These are phyloP conservation scores for Adansonia grandidieri DNA, from an alignment of 441 rosid genomes.

Conservation along the genomic window DNA sequence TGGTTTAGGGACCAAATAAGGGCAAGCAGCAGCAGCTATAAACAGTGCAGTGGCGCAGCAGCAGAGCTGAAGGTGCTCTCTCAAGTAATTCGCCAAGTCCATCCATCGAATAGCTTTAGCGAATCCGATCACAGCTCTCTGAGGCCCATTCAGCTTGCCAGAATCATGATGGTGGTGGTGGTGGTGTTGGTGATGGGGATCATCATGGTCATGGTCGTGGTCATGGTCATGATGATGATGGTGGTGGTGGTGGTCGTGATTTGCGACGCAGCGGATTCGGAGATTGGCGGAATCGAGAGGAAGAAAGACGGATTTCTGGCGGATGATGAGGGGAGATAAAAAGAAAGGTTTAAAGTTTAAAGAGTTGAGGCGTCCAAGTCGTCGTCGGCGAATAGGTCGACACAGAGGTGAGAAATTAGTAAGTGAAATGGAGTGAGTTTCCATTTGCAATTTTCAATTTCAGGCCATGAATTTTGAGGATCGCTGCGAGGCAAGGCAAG, in stretches of 20 bases:
- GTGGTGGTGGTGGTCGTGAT: slow-evolving; percentile 38
- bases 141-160: slow-evolving; percentile 49
- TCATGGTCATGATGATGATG: slow-evolving; percentile 29
- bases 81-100: slow-evolving; percentile 65
- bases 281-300: slow-evolving; percentile 36
- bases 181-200: slow-evolving; percentile 41
- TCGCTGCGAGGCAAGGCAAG: background rate
- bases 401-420: slow-evolving; percentile 42
- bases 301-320: slow-evolving; percentile 28
- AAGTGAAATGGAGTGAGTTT: slow-evolving; percentile 42
- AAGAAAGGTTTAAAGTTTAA: slow-evolving; percentile 21
- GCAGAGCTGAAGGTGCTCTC: slow-evolving; percentile 80
- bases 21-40: slow-evolving; percentile 69
- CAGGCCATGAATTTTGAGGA: slow-evolving; percentile 26
- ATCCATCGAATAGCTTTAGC: slow-evolving; percentile 57
- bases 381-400: slow-evolving; percentile 28
- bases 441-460: slow-evolving; percentile 38
- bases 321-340: slow-evolving; percentile 26
- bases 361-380: slow-evolving; percentile 45
- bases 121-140: slow-evolving; percentile 55
- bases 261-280: slow-evolving; percentile 37
- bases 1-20: slow-evolving; percentile 50
- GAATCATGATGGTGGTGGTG: slow-evolving; percentile 49
- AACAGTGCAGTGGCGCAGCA: slow-evolving; percentile 74
- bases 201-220: slow-evolving; percentile 25